Conservation (phyloP, 768 basidiomycete genomes). For the Tricholoma furcatifolium region DNA sequence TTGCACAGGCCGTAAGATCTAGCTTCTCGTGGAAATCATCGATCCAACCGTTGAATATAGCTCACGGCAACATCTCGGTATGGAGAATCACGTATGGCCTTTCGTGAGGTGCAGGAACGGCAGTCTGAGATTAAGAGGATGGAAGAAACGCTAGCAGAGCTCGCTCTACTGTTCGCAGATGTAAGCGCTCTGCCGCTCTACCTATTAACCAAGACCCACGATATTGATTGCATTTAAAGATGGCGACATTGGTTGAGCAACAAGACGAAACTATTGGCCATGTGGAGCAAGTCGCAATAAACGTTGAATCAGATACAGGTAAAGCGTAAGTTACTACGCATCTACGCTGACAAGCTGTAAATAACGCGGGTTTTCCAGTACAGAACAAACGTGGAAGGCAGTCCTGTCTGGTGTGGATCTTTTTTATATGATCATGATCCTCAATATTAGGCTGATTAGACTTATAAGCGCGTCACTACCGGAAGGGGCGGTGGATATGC, state of each 20-base stretch:
- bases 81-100: conserved; percentile 78
- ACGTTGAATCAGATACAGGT: conserved; percentile 67
- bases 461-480: conserved; percentile 55
- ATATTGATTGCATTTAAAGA: conserved; percentile 44
- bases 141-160: conserved; percentile 83
- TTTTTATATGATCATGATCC: conserved; percentile 7
- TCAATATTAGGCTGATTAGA: conserved; percentile 4
- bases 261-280: conserved; percentile 73
- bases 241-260: conserved; percentile 75
- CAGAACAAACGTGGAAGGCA: conserved; percentile 63
- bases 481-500: conserved; percentile 86
- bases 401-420: conserved; percentile 47
- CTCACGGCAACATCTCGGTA: conserved; percentile 78
- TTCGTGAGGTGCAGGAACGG: conserved; percentile 85
- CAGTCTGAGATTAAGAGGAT: conserved; percentile 85
- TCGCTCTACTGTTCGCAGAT: conserved; percentile 86
- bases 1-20: conserved; percentile 64
- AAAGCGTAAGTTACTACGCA: conserved; percentile 52
- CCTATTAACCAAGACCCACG: not conserved
- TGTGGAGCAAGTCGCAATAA: conserved; percentile 61
- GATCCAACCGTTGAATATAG: conserved; percentile 32
- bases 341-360: not conserved
- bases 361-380: conserved; percentile 32
- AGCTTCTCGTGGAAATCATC: conserved; percentile 2
- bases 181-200: conserved; percentile 30